A percentile compares a stretch with the other conserved stretches of the same genome.
Conservation (phyloP, 129 eudicot genomes). For the Helichrysum umbraculigerum region DNA sequence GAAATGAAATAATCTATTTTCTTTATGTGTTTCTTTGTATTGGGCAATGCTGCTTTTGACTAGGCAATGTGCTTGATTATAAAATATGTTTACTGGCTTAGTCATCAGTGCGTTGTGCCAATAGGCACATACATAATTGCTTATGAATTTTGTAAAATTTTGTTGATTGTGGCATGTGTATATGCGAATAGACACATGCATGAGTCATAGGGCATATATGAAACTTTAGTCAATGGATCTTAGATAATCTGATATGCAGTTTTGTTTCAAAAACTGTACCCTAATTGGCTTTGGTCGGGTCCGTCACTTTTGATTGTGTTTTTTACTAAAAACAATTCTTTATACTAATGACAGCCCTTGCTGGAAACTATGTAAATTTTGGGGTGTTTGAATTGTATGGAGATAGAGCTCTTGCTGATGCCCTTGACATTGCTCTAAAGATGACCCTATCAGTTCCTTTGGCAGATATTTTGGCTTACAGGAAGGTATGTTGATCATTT, state of each 20-base stretch:
- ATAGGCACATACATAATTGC: neutral
- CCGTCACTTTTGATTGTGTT: slow-evolving; percentile 12
- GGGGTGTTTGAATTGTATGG: slow-evolving; percentile 98
- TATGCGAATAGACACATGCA: neutral
- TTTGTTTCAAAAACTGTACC: slow-evolving; percentile 1
- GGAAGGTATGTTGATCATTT: slow-evolving; percentile 62
- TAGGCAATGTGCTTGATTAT: neutral
- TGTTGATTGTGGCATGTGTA: neutral
- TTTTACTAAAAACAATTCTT: slow-evolving; percentile 18
- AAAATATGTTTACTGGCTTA: neutral
- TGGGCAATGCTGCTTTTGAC: neutral
- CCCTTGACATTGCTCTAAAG: slow-evolving; percentile 84
- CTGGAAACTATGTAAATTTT: slow-evolving; percentile 94
- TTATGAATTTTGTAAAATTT: neutral
- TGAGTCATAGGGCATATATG: neutral
- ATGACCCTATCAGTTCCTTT: slow-evolving; percentile 89
- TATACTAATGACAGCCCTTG: slow-evolving; percentile 62
- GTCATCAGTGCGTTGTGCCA: neutral
- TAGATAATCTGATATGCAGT: neutral
- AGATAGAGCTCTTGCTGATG: slow-evolving; percentile 98
- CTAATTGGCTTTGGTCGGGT: slow-evolving; percentile 3
- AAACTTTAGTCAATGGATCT: slow-evolving; percentile 10
- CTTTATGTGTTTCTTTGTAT: neutral
- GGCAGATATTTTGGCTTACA: slow-evolving; percentile 87
- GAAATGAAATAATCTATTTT: neutral